Evolutionary conservation across 768 basidiomycete species (phyloP), one percentile per base, ranked within the genome.

Genomic region (Mycena rebaudengoi): DNA sequence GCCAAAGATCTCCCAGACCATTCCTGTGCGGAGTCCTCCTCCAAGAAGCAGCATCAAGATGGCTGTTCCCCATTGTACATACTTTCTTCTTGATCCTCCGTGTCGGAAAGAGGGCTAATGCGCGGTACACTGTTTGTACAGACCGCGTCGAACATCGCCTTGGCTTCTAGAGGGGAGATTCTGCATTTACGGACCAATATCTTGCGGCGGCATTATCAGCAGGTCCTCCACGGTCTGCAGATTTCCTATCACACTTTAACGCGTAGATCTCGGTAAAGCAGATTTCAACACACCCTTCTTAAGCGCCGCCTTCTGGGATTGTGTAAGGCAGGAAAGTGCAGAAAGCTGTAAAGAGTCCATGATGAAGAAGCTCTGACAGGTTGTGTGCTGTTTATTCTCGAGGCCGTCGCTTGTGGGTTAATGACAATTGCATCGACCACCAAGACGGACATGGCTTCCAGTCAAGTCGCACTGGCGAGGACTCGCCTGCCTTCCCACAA

Each of bases 1-100:
- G 26, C 96, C 96, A 13, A 84, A 88, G 39, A 97, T 78, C 69
- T 98, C 96, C 87, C 94, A 96, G 3, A 98, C 65, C 85, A 90
- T 89, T 2, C 94, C 89, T 1, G 89, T 87, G 56, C 84, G 78
- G 21, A 98, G 81, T 3, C 96, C 96, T 13, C 95, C 95, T 7
- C 91, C 91, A 0, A 98, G 79, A n/a, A 6, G 85, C 78, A 26
- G 75, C 57, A 73, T 98, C 95, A 16, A 98, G 80, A 20, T 78
- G 70, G 2, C 73, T 60, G 72, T 97, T 94, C 1, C 96, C 96
- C 0, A 92, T 92, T 0, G 92, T 88, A 68, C 92, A 86, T 53
- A 75, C n/a, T 80, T 50, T 85, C 82, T 28, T 81, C 78, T 14
- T 77, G 79, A 37, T 71, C 56, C 58, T 70, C 62, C 44, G 80